Conservation (phyloP, 139 green algal species). For the Volvox reticuliferus region DNA sequence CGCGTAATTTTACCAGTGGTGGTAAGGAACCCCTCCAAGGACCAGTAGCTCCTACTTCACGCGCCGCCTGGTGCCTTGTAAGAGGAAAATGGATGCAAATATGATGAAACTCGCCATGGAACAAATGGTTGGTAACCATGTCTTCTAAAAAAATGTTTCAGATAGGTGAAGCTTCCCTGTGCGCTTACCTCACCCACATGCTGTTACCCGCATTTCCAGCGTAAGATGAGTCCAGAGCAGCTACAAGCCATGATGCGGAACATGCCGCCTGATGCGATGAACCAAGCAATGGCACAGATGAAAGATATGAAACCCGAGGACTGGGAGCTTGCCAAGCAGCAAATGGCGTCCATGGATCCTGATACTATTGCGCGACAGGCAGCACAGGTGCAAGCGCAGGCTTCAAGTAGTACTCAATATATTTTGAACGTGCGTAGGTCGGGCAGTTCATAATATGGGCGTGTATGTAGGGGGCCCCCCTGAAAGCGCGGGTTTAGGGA, state of each 20-base stretch:
- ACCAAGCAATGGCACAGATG: conserved; percentile 41
- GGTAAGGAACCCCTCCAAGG: too few species aligned
- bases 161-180: neutral
- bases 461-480: too few species aligned
- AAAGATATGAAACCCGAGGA: conserved; percentile 59
- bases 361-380: conserved; percentile 56
- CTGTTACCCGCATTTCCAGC: neutral
- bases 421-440: conserved; percentile 48
- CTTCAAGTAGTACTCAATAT: conserved; percentile 60
- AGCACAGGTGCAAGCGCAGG: conserved; percentile 42
- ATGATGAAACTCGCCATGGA: conserved; percentile 61
- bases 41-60: neutral
- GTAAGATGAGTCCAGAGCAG: conserved; percentile 48
- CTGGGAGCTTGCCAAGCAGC: conserved; percentile 53
- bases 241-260: conserved; percentile 55
- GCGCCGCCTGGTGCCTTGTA: too few species aligned
- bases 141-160: too few species aligned
- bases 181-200: neutral
- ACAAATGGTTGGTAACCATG: conserved; percentile 41
- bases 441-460: neutral
- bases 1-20: too few species aligned
- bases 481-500: too few species aligned
- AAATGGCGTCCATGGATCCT: conserved; percentile 61
- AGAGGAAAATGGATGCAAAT: conserved; percentile 43
- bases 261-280: conserved; percentile 52